A percentile compares a stretch with the other conserved stretches of the same genome.
phyloP scores from a whole-genome alignment of 176 grass and related monocot species.

The Bonia amplexicaulis region DNA sequence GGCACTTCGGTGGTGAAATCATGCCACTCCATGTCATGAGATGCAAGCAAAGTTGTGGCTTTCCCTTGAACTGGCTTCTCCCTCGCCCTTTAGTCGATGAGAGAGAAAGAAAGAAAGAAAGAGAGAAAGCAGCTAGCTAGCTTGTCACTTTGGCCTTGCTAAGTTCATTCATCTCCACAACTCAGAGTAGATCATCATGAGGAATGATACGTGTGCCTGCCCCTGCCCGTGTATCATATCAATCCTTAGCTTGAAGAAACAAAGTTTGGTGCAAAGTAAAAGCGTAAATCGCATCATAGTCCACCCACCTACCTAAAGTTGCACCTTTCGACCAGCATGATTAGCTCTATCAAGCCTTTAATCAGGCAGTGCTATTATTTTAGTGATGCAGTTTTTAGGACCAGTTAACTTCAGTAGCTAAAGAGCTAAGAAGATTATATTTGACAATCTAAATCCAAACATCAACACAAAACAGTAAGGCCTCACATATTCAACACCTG shows the following conservation, averaged over 20 bases:
- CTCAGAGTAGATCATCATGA: conserved; percentile 46
- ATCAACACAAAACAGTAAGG: no score
- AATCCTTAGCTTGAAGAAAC: conserved; percentile 64
- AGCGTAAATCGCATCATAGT: conserved; percentile 48
- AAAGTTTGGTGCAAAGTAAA: conserved; percentile 67
- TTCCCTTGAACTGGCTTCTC: background rate
- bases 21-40: conserved; percentile 31
- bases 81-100: background rate
- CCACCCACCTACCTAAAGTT: conserved; percentile 38
- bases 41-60: conserved; percentile 38
- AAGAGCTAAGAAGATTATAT: no score
- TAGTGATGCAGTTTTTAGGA: background rate
- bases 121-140: background rate
- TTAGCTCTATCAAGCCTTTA: conserved; percentile 55
- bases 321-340: conserved; percentile 53
- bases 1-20: conserved; percentile 61
- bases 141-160: conserved; percentile 31
- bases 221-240: conserved; percentile 16
- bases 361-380: conserved; percentile 6
- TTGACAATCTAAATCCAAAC: no score
- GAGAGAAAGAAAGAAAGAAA: background rate
- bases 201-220: conserved; percentile 32
- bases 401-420: accelerated
- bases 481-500: no score
- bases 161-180: conserved; percentile 49